Evolutionary conservation across 495 filamentous ascomycete species (phyloP), one percentile per base, ranked within the genome.

Genomic region (Hyphodiscus hymeniophilus): DNA sequence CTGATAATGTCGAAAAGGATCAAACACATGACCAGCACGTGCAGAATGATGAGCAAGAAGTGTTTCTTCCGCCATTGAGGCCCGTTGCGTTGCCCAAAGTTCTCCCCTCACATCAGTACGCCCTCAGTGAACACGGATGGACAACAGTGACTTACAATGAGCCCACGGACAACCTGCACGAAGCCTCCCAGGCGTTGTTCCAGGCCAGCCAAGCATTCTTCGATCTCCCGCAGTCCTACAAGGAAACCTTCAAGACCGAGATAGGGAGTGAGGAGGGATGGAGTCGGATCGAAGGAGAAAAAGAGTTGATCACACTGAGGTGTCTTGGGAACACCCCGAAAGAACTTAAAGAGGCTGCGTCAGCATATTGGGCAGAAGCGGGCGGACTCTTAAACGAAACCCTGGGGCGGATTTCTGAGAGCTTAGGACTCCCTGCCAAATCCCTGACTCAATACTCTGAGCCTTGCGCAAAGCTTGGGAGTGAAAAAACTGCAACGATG

Each of bases 251-350:
- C 23, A 49, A 40, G 30, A 54, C 51, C 7, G 28, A 39, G 15
- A 11, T 18, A 7, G 51, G 51, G 12, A 50, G 38, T 20, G 51
- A 54, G 20, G 51, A 54, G 16, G 51, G 51, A 2, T 54, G 51
- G 51, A 54, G 31, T 17, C 17, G 21, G 11, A 45, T 54, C 17
- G 45, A 48, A 23, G 51, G 51, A 8, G 51, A 54, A 41, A 54
- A 54, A 17, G 51, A 54, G 24, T 48, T 54, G 24, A 48, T 54
- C 23, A 54, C 51, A 4, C 30, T 54, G 8, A 34, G 51, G 28
- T 45, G 40, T 11, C 40, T 54, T 2, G 51, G 46, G 1, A 32
- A 20, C 15, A 54, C 45, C 1, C 51, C 46, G 7, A 22, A 22
- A 20, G 41, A 35, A 24, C 21, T 54, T 0, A 49, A 35, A 41